phyloP scores from a whole-genome alignment of 2,329 filamentous ascomycete species.

The Aspergillus ibericus region DNA sequence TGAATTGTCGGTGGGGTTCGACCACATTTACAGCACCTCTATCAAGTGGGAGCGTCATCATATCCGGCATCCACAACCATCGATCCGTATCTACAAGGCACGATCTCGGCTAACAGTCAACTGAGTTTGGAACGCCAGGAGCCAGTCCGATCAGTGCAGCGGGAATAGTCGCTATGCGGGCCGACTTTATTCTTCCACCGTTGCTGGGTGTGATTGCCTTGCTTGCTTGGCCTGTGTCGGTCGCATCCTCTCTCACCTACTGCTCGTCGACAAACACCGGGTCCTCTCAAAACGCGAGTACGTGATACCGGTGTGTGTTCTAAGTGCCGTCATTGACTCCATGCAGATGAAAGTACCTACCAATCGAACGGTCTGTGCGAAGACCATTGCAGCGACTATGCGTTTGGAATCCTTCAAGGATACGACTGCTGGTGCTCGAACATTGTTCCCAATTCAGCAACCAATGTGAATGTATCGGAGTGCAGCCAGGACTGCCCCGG shows the following conservation, averaged over 20 bases:
- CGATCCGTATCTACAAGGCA: not conserved
- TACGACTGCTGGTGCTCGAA: slow-evolving; percentile 53
- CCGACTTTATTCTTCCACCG: slow-evolving; percentile 19
- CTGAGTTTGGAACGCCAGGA: not conserved
- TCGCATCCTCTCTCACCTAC: slow-evolving; percentile 34
- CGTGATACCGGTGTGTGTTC: slow-evolving; percentile 16
- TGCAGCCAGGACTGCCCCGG: slow-evolving; percentile 48
- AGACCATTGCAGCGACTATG: slow-evolving; percentile 43
- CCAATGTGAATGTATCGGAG: slow-evolving; percentile 27
- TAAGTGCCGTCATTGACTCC: slow-evolving; percentile 5
- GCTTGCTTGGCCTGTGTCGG: slow-evolving; percentile 26
- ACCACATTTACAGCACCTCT: not conserved
- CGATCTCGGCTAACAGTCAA: not conserved
- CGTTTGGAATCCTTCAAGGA: slow-evolving; percentile 48
- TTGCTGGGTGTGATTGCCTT: slow-evolving; percentile 20
- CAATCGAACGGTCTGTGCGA: slow-evolving; percentile 50
- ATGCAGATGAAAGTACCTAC: slow-evolving; percentile 39
- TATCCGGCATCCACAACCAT: not conserved
- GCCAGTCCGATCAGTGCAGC: not conserved
- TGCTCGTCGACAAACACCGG: slow-evolving; percentile 51
- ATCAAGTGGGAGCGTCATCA: not conserved
- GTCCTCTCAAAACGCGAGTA: slow-evolving; percentile 37
- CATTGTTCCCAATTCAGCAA: slow-evolving; percentile 41
- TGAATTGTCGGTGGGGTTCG: not conserved
- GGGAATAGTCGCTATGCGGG: slow-evolving; percentile 21